Evolutionary conservation across 495 filamentous ascomycete genomes (phyloP).

Genomic region (Geoglossum glabrum): DNA sequence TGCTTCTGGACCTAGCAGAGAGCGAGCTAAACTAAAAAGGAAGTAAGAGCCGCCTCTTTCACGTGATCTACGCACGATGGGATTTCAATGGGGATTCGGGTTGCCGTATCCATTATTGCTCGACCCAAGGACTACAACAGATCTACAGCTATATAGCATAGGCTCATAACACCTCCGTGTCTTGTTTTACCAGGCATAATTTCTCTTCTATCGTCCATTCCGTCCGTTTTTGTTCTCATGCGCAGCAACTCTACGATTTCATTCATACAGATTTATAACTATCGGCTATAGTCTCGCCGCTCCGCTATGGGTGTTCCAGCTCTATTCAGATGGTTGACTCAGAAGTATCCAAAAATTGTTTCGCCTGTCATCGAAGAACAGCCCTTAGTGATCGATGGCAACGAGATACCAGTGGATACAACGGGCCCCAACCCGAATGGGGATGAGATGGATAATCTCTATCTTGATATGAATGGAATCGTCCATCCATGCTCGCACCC

Average conservation of each 20-base stretch:
- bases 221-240: too few species aligned
- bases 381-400: conserved; percentile 56
- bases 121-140: too few species aligned
- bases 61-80: too few species aligned
- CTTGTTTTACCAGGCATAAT: too few species aligned
- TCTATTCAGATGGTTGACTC: conserved; percentile 77
- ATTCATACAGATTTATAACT: neutral
- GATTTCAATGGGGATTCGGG: too few species aligned
- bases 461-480: conserved; percentile 99
- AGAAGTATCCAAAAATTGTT: conserved; percentile 93
- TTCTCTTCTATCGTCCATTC: too few species aligned
- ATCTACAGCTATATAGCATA: too few species aligned
- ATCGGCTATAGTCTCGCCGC: neutral
- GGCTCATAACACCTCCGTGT: too few species aligned
- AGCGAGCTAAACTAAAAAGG: too few species aligned
- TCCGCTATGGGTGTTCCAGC: neutral
- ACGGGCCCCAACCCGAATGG: conserved; percentile 86
- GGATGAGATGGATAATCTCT: conserved; percentile 94
- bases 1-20: too few species aligned
- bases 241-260: neutral
- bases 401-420: conserved; percentile 62
- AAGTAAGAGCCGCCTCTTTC: too few species aligned
- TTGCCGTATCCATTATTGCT: too few species aligned
- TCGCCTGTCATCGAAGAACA: conserved; percentile 73
- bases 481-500: conserved; percentile 98